Base-by-base conservation (phyloP, 2,329 filamentous ascomycete species). In the Boeremia lycopersici region DNA sequence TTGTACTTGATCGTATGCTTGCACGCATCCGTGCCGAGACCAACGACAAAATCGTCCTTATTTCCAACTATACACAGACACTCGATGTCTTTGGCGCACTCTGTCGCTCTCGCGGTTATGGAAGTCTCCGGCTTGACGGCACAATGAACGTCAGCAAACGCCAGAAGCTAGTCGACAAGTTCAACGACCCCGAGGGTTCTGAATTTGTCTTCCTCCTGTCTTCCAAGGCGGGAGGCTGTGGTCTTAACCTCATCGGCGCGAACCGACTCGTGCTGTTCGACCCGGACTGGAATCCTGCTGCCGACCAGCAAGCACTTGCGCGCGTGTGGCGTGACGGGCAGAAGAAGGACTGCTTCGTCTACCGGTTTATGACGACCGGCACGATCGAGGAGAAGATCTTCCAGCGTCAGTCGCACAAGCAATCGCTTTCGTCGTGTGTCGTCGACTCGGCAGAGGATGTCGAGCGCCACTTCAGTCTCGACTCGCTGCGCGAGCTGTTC, bases 331-430 rank as follows among this genome's bases (percentile, higher is more conserved):
- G 95, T 81, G 95, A 99, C 68, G 95, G 95, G 0, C 95, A 99
- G 76, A 98, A 96, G 82, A 99, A 99, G 73, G 95, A 99, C 70
- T 99, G 95, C 71, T 99, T 99, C 68, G 95, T 99, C 13, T 99
- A 99, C 75, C 90, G 95, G n/a, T 99, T 99, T 78, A 99, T 99
- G 67, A 90, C 93, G 0, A 98, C 96, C 0, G 95, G 95, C 4
- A 97, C 93, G 0, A 99, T 99, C 58, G 95, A 99, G 72, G 95
- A 99, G 76, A 99, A 99, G 79, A 97, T 99, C 64, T 99, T 99
- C 79, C 95, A 99, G 76, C 89, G 96, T 9, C 95, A 99, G 72
- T 96, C 91, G 0, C 96, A 99, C 81, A 99, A 99, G 77, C 95
- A 99, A 76, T 96, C 91, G 7, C 81, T 99, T 1, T 98, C 93